phyloP scores from a whole-genome alignment of 2,329 filamentous ascomycete species.

The Fusarium sp. region DNA sequence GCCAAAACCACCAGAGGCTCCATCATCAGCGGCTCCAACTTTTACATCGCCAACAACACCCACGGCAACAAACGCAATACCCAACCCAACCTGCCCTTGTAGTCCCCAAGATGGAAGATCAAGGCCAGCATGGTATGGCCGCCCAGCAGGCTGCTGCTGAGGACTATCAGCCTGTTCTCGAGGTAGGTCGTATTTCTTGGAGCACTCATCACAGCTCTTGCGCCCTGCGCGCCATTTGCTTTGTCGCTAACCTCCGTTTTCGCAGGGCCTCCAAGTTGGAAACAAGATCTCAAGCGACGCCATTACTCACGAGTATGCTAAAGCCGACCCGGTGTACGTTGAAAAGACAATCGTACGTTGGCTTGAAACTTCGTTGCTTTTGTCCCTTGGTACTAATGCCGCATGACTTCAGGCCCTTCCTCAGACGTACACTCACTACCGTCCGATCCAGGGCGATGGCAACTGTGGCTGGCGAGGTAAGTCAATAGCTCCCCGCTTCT shows the following conservation, averaged over 20 bases:
- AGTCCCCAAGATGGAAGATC: constrained; percentile 54
- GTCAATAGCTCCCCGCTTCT: constrained; percentile 52
- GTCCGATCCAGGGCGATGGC: constrained; percentile 90
- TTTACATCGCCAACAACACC: constrained; percentile 28
- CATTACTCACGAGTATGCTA: constrained; percentile 89
- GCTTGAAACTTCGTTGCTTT: constrained; percentile 10
- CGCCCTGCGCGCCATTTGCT: constrained; percentile 22
- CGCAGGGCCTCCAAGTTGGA: constrained; percentile 86
- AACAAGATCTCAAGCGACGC: constrained; percentile 81
- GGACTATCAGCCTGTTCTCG: constrained; percentile 70
- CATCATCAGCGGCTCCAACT: constrained; percentile 34
- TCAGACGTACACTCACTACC: constrained; percentile 87
- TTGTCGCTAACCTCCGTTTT: constrained; percentile 33
- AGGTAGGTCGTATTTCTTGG: constrained; percentile 60
- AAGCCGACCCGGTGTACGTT: constrained; percentile 87
- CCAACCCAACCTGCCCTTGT: constrained; percentile 16
- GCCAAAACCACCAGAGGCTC: constrained; percentile 29
- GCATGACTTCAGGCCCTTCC: constrained; percentile 75
- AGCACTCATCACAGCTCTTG: constrained; percentile 4
- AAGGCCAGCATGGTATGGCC: constrained; percentile 61
- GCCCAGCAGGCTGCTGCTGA: constrained; percentile 74
- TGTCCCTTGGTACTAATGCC: constrained; percentile 34
- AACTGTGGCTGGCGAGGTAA: constrained; percentile 98
- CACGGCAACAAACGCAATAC: constrained; percentile 30
- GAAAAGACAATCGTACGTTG: constrained; percentile 85